These are phyloP conservation scores for Takashimella tepidaria DNA, from an alignment of 1,284 basidiomycete genomes.

Conservation along the genomic window DNA sequence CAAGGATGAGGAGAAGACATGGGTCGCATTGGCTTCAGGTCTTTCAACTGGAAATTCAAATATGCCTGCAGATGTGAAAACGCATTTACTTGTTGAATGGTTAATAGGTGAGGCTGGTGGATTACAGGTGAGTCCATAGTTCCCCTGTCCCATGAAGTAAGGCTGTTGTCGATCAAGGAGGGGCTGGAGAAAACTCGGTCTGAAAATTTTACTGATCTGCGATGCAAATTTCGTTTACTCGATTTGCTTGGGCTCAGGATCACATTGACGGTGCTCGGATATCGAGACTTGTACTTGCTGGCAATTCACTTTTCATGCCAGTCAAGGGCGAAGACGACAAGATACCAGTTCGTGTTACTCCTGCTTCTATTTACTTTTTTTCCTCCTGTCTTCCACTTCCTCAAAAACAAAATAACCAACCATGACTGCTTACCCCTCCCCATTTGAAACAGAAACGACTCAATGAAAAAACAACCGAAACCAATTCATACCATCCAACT, in stretches of 20 bases:
- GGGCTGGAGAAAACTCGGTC: no score
- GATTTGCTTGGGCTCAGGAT: no score
- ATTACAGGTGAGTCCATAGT: constrained; percentile 50
- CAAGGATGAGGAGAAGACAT: constrained; percentile 50
- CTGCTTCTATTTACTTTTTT: background rate
- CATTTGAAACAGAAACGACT: constrained; percentile 47
- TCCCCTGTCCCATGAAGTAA: background rate
- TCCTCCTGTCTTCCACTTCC: background rate
- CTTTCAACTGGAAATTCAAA: constrained; percentile 59
- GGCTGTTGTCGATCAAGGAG: background rate
- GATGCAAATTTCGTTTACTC: no score
- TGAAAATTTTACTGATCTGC: no score
- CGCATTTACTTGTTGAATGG: constrained; percentile 80
- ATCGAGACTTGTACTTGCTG: constrained; percentile 75
- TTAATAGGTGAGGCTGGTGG: constrained; percentile 77
- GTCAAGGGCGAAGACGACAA: constrained; percentile 51
- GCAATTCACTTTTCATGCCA: constrained; percentile 69
- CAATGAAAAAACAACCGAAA: constrained; percentile 51
- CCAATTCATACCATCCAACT: constrained; percentile 62
- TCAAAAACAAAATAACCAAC: no score
- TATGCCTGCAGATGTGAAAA: constrained; percentile 61
- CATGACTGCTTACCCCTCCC: background rate
- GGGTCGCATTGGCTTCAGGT: constrained; percentile 81
- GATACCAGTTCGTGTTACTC: constrained; percentile 53
- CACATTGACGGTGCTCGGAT: constrained; percentile 64